Evolutionary conservation across 805 yeast species (phyloP).

Genomic region (Starmerella vaccinii): DNA sequence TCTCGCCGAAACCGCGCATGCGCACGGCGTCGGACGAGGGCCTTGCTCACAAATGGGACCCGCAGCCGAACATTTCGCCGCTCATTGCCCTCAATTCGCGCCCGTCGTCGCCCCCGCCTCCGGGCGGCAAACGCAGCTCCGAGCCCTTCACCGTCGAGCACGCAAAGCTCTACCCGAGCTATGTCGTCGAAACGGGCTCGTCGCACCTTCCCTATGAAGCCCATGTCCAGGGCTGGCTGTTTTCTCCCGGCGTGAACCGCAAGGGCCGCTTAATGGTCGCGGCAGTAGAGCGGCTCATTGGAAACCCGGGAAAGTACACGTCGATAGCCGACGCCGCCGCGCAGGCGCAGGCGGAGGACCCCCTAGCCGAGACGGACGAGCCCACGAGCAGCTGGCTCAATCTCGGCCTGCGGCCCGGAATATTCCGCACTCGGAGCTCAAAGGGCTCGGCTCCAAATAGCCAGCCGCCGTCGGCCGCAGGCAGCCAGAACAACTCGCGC

Average conservation of each 20-base stretch:
- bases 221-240: slow-evolving; percentile 57
- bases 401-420: slow-evolving; percentile 10
- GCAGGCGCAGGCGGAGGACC: slow-evolving; percentile 10
- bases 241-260: slow-evolving; percentile 59
- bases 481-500: slow-evolving; percentile 1
- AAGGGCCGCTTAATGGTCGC: slow-evolving; percentile 52
- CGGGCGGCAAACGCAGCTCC: background rate
- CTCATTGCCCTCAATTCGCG: background rate
- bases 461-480: background rate
- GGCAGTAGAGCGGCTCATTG: slow-evolving; percentile 26
- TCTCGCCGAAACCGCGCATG: slow-evolving; percentile 1
- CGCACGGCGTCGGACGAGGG: slow-evolving; percentile 5
- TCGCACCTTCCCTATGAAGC: slow-evolving; percentile 11
- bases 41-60: background rate
- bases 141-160: slow-evolving; percentile 9
- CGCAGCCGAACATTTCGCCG: slow-evolving; percentile 1
- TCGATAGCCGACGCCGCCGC: slow-evolving; percentile 18
- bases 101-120: background rate
- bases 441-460: slow-evolving; percentile 3
- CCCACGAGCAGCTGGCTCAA: background rate
- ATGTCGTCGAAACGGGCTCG: slow-evolving; percentile 14
- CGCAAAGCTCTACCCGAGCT: slow-evolving; percentile 18
- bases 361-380: background rate
- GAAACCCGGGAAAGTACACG: slow-evolving; percentile 25
- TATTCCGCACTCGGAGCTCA: slow-evolving; percentile 17